phyloP scores from a whole-genome alignment of 1,284 basidiomycete species.

The Ustilago tritici region DNA sequence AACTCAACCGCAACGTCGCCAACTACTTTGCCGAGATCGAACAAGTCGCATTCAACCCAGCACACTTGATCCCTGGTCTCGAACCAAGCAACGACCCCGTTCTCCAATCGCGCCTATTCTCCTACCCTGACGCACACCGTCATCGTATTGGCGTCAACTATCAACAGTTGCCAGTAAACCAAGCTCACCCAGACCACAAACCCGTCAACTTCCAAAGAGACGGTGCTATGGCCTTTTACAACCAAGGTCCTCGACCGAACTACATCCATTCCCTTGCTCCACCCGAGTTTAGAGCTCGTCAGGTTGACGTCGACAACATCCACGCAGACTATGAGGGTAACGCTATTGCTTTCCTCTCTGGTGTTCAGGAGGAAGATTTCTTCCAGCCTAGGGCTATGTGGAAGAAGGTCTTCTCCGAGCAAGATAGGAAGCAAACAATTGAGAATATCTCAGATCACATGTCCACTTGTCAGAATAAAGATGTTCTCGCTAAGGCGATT shows the following conservation, averaged over 20 bases:
- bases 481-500: conserved; percentile 41
- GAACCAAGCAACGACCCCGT: conserved; percentile 63
- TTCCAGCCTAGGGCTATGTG: conserved; percentile 87
- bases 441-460: conserved; percentile 54
- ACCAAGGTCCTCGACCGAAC: conserved; percentile 57
- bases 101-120: conserved; percentile 63
- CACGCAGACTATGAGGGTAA: conserved; percentile 70
- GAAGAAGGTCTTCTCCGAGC: conserved; percentile 80
- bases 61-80: conserved; percentile 57
- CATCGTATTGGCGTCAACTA: conserved; percentile 73
- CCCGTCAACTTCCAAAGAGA: conserved; percentile 58
- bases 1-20: conserved; percentile 56
- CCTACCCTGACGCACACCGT: conserved; percentile 86
- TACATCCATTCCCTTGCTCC: conserved; percentile 52
- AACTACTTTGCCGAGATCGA: conserved; percentile 66
- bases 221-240: conserved; percentile 53
- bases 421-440: conserved; percentile 39
- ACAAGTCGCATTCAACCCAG: conserved; percentile 58
- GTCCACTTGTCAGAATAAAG: conserved; percentile 40
- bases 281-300: conserved; percentile 35
- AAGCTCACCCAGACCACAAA: conserved; percentile 29
- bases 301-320: conserved; percentile 37
- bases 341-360: conserved; percentile 75
- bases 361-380: conserved; percentile 79
- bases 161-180: conserved; percentile 60